Evolutionary conservation across 2,329 filamentous ascomycete species (phyloP).

Genomic region (Fusarium agapanthi): DNA sequence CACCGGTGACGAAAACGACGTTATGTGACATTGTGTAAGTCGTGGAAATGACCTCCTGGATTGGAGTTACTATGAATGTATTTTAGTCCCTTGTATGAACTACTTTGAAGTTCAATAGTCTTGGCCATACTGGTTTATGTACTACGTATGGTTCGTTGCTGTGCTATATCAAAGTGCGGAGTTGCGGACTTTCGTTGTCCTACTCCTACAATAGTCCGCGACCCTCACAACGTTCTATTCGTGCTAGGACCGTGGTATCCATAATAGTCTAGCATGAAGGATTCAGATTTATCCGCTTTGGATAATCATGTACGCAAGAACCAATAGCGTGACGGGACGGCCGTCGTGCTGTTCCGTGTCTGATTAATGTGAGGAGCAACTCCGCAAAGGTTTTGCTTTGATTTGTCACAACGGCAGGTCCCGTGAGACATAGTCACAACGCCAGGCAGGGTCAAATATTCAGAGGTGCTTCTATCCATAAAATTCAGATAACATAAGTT

Average conservation of each 20-base stretch:
- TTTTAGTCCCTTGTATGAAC: too few species aligned
- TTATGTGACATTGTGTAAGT: background rate
- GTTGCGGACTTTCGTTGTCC: background rate
- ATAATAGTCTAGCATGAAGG: background rate
- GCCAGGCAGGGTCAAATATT: too few species aligned
- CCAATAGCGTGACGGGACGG: background rate
- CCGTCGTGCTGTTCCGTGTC: background rate
- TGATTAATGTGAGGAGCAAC: background rate
- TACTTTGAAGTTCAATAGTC: accelerated
- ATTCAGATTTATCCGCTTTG: background rate
- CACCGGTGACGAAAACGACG: conserved; percentile 1
- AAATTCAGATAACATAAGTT: background rate
- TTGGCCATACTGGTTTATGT: background rate
- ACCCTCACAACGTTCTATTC: background rate
- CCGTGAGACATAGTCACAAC: background rate
- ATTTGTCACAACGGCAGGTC: background rate
- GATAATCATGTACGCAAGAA: background rate
- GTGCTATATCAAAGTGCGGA: background rate
- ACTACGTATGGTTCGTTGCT: background rate
- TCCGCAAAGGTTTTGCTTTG: background rate
- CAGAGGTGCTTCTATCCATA: background rate
- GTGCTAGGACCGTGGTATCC: background rate
- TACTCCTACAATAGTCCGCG: background rate
- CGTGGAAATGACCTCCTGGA: too few species aligned
- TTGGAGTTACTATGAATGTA: background rate